Percentiles rank a stretch among this genome's conserved stretches.
phyloP scores from a whole-genome alignment of 495 filamentous ascomycete genomes.

The Tirmania nivea region DNA sequence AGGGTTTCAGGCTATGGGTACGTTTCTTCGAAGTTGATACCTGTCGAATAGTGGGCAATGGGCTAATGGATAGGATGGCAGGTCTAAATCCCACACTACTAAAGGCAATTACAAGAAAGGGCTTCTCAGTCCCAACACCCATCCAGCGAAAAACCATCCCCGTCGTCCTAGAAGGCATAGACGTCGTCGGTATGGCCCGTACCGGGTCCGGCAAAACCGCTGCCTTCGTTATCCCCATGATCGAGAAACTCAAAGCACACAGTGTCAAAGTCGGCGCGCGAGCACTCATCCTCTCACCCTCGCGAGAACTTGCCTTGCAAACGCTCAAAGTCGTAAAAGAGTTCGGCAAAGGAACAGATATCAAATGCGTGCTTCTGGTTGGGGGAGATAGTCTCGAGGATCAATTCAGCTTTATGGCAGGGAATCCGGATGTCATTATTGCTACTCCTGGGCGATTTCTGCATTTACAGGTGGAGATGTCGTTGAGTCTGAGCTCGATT shows the following conservation, averaged over 20 bases:
- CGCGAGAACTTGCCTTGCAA: slow-evolving; percentile 79
- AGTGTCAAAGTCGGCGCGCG: slow-evolving; percentile 64
- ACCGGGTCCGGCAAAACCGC: slow-evolving; percentile 95
- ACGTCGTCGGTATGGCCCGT: slow-evolving; percentile 93
- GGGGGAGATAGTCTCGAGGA: slow-evolving; percentile 93
- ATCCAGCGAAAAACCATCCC: slow-evolving; percentile 96
- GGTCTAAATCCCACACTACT: slow-evolving; percentile 57
- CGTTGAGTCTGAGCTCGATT: slow-evolving; percentile 62
- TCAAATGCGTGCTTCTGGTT: slow-evolving; percentile 70
- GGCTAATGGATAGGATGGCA: slow-evolving; percentile 9
- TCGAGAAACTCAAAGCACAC: slow-evolving; percentile 80
- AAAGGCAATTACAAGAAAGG: slow-evolving; percentile 76
- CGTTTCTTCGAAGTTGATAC: neutral
- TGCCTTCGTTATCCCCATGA: slow-evolving; percentile 94
- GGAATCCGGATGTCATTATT: slow-evolving; percentile 58
- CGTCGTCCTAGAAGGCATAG: slow-evolving; percentile 62
- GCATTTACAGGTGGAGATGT: slow-evolving; percentile 91
- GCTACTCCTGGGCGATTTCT: slow-evolving; percentile 89
- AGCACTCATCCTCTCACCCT: slow-evolving; percentile 72
- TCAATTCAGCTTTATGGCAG: slow-evolving; percentile 78
- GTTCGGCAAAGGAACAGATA: slow-evolving; percentile 68
- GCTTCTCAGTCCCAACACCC: slow-evolving; percentile 84
- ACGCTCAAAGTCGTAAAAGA: slow-evolving; percentile 94
- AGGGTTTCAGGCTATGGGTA: slow-evolving; percentile 89
- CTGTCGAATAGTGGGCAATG: neutral